Evolutionary conservation across 1,139 yeast species (phyloP), one percentile per base, ranked within the genome.

Genomic region (Candida buenavistaensis): DNA sequence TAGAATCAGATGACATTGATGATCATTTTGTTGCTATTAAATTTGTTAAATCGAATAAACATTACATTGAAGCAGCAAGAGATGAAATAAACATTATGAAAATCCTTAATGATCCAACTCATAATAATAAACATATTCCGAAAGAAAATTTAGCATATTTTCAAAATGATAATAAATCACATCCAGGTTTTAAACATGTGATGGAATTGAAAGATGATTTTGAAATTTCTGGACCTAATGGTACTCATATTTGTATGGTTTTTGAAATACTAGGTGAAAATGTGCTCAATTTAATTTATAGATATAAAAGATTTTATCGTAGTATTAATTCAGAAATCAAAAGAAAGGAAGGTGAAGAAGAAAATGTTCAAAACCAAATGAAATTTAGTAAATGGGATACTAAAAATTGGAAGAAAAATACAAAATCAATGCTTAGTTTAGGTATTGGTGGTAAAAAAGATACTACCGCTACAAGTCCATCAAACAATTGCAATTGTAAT

Each of bases 221-320:
- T 46, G 57, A 65, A 25, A 64, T 68, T 34, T 43, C 51, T 30
- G 73, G 73, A 7, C 70, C 71, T 21, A 64, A 68, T 45, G 72
- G 73, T 2, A 56, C 52, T 9, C 73, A 68, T 41, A 62, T 68
- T 30, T 66, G 69, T 44, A 65, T 68, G 68, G 72, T 67, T 4
- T 65, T 68, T 38, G 74, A 68, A 44, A 63, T 67, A 1, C 53
- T 67, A 38, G 73, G 73, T 6, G 72, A 67, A 43, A 67, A 63
- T 44, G 51, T 66, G 22, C 51, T 67, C 24, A 66, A 64, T n/a
- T 52, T 65, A 33, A 62, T 67, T 35, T 57, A 66, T 38, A 52
- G 64, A 24, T 65, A 59, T 43, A 66, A 65, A 41, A 63, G 57
- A 32, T 37, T 45, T 11, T 39, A 41, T 27, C 34, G 35, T 22